Evolutionary conservation across 352 stramenopile species (phyloP), one percentile per base, ranked within the genome.

Genomic region (Phytophthora pini): DNA sequence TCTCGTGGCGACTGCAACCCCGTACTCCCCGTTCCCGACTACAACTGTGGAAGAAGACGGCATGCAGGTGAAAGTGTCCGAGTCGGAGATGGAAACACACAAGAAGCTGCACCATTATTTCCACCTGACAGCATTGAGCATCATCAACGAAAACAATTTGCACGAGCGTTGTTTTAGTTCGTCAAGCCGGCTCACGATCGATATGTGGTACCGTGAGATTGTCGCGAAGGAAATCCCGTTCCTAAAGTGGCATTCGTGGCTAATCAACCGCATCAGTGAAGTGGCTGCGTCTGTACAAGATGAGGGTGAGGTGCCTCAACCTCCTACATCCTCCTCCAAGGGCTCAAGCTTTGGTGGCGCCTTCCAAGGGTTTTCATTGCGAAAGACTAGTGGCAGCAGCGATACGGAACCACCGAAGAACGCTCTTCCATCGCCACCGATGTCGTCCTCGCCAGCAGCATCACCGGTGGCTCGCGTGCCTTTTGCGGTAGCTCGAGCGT

Each of bases 71-170:
- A 63, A 74, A 15, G 48, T 80, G 27, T 87, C 72, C 2, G 66
- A 84, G 15, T 84, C 79, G 24, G 87, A 90, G 48, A 63, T 88
- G 24, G 84, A 87, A 46, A 92, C 83, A 7, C 84, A 93, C 66
- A 87, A 90, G 56, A 94, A 94, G 58, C 72, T 96, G 22, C 81
- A 96, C 29, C 86, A 93, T 68, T 96, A 93, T 53, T 96, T 96
- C 76, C 86, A 96, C 48, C 59, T 96, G 47, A 93, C 88, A 4
- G 88, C 88, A 20, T 72, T 89, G 31, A 94, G 88, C 54, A 94
- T 96, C 55, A 93, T 96, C 45, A 82, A 94, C 65, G 86, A 96
- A 59, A 93, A 94, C 72, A 76, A 85, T 52, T 74, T 93, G 43
- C 82, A 91, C 50, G 87, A 94, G 47, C 73, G 79, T 31, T 93